Conservation (phyloP, 495 filamentous ascomycete genomes). For the Aspergillus nanangensis region DNA sequence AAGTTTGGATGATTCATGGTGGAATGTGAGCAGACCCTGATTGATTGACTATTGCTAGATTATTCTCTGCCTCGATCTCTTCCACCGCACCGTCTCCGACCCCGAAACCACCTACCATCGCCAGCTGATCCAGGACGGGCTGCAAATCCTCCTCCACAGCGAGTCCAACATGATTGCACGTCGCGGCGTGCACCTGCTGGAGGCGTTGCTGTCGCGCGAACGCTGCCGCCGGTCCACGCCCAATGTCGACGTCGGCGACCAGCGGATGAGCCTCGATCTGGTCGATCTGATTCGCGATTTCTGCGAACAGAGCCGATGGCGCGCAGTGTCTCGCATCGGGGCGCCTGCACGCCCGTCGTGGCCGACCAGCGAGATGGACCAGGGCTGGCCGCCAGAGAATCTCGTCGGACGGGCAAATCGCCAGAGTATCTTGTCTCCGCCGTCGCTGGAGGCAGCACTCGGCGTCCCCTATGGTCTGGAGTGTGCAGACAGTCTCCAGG, state of each 20-base stretch:
- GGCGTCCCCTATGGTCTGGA: not conserved
- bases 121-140: slow-evolving; percentile 26
- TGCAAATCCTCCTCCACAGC: slow-evolving; percentile 21
- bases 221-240: not conserved
- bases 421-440: not conserved
- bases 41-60: slow-evolving; percentile 16
- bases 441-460: not conserved
- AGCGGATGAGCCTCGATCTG: not conserved
- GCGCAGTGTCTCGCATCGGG: not conserved
- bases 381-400: not conserved
- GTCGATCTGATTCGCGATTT: not conserved
- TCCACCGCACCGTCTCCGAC: slow-evolving; percentile 27
- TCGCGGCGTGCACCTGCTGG: slow-evolving; percentile 23
- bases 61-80: slow-evolving; percentile 37
- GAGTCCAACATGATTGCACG: slow-evolving; percentile 31
- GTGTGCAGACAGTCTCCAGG: not conserved
- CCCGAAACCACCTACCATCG: slow-evolving; percentile 28
- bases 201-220: slow-evolving; percentile 19
- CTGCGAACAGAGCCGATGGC: not conserved
- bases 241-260: not conserved
- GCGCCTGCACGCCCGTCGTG: not conserved
- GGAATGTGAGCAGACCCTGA: not conserved
- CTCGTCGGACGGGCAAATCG: not conserved
- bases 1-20: slow-evolving; percentile 1
- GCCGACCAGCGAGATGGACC: not conserved